Evolutionary conservation across 495 filamentous ascomycete species (phyloP).

Genomic region (Penicillium cinerascens): DNA sequence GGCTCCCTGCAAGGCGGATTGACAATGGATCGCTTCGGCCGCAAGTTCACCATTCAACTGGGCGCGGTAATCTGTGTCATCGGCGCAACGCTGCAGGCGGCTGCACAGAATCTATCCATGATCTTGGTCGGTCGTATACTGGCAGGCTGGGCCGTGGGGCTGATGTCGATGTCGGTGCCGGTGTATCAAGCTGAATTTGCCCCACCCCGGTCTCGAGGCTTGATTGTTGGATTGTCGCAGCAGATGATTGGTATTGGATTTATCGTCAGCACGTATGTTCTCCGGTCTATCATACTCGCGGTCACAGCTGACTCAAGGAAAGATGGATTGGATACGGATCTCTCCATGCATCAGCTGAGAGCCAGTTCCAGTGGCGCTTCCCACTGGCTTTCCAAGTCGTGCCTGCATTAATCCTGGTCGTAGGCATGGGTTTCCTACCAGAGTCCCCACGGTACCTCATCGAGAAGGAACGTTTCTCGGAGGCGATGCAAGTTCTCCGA

Average conservation of each 20-base stretch:
- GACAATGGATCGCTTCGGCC: conserved; percentile 44
- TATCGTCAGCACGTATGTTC: conserved; percentile 46
- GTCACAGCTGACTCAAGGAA: not conserved
- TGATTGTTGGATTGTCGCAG: conserved; percentile 56
- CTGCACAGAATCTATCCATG: conserved; percentile 50
- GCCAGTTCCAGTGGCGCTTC: conserved; percentile 52
- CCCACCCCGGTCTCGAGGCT: conserved; percentile 49
- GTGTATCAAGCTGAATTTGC: conserved; percentile 57
- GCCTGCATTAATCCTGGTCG: conserved; percentile 39
- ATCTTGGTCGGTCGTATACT: conserved; percentile 61
- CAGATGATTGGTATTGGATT: conserved; percentile 58
- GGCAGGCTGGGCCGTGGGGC: conserved; percentile 58
- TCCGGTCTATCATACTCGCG: not conserved
- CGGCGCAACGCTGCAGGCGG: conserved; percentile 54
- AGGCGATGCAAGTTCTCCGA: conserved; percentile 46
- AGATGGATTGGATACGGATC: conserved; percentile 58
- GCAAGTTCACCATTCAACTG: conserved; percentile 54
- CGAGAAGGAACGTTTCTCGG: conserved; percentile 41
- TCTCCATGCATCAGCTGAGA: conserved; percentile 36
- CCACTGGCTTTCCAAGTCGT: conserved; percentile 53
- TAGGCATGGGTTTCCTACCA: conserved; percentile 51
- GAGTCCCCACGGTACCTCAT: conserved; percentile 56
- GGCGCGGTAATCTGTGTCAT: conserved; percentile 52
- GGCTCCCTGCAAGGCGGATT: conserved; percentile 36
- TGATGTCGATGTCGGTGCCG: conserved; percentile 56